Conservation (phyloP, 148 eudicot genomes). For the Nyssa sinensis region DNA sequence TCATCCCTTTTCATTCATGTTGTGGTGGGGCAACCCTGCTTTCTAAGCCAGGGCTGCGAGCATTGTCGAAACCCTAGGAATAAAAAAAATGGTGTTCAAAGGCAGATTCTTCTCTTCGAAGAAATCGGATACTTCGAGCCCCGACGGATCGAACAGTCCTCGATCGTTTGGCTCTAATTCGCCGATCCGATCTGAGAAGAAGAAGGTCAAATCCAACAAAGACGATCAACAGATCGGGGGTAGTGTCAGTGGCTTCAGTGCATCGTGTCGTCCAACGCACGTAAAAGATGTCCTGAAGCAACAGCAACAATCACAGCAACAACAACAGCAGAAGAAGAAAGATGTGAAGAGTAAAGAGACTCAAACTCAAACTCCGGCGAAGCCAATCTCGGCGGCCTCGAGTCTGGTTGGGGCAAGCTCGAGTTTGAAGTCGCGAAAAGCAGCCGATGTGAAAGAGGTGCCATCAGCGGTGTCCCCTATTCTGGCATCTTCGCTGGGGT, state of each 20-base stretch:
- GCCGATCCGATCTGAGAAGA: constrained; percentile 63
- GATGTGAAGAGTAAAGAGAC: constrained; percentile 37
- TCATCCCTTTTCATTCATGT: not conserved
- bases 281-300: constrained; percentile 16
- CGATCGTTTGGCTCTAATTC: constrained; percentile 71
- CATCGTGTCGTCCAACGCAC: constrained; percentile 15
- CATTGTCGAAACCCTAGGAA: not conserved
- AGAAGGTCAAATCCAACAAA: constrained; percentile 43
- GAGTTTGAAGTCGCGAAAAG: constrained; percentile 20
- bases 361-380: constrained; percentile 18
- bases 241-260: constrained; percentile 2
- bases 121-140: constrained; percentile 77
- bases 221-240: constrained; percentile 19
- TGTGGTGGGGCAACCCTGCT: not conserved
- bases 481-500: constrained; percentile 83
- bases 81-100: not conserved
- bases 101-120: constrained; percentile 75
- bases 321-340: constrained; percentile 18
- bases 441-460: constrained; percentile 28
- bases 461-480: constrained; percentile 71
- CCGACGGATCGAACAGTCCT: constrained; percentile 79
- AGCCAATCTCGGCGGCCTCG: constrained; percentile 12
- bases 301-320: not conserved
- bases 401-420: too few species aligned
- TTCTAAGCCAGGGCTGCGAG: not conserved